These are phyloP conservation scores for Fusarium duplospermum DNA, from an alignment of 2,329 filamentous ascomycete species.

Conservation along the genomic window DNA sequence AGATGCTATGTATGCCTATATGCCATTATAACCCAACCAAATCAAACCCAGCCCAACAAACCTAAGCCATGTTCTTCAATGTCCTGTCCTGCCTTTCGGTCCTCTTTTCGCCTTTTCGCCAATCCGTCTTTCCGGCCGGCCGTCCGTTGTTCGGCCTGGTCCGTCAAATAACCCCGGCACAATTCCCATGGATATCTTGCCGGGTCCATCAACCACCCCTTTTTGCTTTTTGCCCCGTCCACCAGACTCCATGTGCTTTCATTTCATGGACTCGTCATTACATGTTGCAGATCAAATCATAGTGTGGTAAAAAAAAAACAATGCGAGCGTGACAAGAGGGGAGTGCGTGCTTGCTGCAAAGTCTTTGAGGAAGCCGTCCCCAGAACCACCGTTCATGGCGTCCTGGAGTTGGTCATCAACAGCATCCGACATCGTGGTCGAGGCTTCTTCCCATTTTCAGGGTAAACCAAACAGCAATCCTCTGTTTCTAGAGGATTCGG, in stretches of 20 bases:
- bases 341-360: constrained; percentile 9
- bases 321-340: constrained; percentile 22
- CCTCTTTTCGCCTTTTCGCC: constrained; percentile 32
- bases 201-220: constrained; percentile 7
- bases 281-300: constrained; percentile 29
- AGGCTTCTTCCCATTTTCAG: constrained; percentile 30
- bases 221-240: constrained; percentile 35
- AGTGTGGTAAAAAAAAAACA: constrained; percentile 19
- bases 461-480: constrained; percentile 16
- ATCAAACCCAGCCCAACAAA: not conserved
- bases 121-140: constrained; percentile 19
- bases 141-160: constrained; percentile 21
- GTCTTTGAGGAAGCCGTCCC: constrained; percentile 3
- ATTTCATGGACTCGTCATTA: constrained; percentile 41
- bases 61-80: constrained; percentile 22
- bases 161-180: constrained; percentile 27
- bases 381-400: constrained; percentile 8
- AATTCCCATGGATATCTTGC: constrained; percentile 23
- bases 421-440: constrained; percentile 6
- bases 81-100: constrained; percentile 15
- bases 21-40: constrained; percentile 23
- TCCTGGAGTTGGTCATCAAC: not conserved
- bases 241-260: constrained; percentile 39
- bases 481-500: constrained; percentile 12
- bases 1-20: constrained; percentile 19